Percentiles rank a stretch among this genome's conserved stretches.
These are phyloP conservation scores for Ustilago cynodontis DNA, from an alignment of 1,284 basidiomycete species.

Conservation along the genomic window DNA sequence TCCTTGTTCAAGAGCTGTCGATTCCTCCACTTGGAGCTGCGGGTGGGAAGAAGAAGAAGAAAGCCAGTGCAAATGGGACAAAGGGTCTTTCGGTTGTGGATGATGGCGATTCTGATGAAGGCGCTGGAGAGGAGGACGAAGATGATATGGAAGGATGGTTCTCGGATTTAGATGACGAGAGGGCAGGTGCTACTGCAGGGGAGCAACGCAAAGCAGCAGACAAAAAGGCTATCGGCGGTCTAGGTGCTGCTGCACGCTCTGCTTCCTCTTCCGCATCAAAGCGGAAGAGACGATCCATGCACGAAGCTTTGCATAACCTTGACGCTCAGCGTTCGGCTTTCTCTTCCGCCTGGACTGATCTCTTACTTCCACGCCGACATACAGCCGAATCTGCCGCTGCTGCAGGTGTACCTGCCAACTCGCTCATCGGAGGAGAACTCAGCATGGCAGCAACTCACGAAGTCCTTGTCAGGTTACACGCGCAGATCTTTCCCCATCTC, in stretches of 20 bases:
- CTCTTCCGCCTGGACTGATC: constrained; percentile 80
- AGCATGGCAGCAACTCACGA: constrained; percentile 74
- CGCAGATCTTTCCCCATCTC: constrained; percentile 85
- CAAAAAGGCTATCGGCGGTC: constrained; percentile 35
- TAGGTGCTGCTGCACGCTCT: constrained; percentile 27
- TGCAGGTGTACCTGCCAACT: constrained; percentile 3
- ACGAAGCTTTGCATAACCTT: constrained; percentile 76
- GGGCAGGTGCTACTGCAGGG: constrained; percentile 57
- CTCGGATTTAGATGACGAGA: constrained; percentile 64
- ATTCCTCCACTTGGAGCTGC: constrained; percentile 14
- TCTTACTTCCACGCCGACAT: constrained; percentile 74
- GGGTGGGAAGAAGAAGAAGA: constrained; percentile 39
- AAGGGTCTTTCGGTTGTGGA: constrained; percentile 52
- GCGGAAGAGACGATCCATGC: constrained; percentile 64
- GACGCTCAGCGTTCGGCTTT: constrained; percentile 82
- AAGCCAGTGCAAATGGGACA: constrained; percentile 33
- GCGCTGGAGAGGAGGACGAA: constrained; percentile 55
- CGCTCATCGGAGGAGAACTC: constrained; percentile 71
- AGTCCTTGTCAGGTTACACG: constrained; percentile 83
- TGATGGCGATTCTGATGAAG: constrained; percentile 66
- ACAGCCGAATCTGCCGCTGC: constrained; percentile 18
- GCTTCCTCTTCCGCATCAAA: constrained; percentile 45
- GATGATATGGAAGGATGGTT: constrained; percentile 73
- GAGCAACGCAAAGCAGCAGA: constrained; percentile 35
- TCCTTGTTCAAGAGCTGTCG: constrained; percentile 77